These are phyloP conservation scores for Xylaria sp. DNA, from an alignment of 2,329 filamentous ascomycete species.

Conservation along the genomic window DNA sequence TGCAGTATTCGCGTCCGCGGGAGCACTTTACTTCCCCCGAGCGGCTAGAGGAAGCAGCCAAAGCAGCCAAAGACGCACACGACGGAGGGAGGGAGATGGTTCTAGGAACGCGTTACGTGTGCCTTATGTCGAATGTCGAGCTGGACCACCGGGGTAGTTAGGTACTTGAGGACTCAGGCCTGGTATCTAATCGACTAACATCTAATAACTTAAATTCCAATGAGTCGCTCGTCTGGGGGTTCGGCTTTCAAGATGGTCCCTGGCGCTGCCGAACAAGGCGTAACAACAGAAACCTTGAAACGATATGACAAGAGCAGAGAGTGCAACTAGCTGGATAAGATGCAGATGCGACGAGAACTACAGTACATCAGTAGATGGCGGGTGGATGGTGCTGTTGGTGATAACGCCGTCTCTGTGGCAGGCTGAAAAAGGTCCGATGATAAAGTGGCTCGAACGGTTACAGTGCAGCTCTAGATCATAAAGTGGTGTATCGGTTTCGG, in stretches of 20 bases:
- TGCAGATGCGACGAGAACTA: conserved; percentile 11
- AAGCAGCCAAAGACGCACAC: neutral
- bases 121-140: no score
- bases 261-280: no score
- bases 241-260: no score
- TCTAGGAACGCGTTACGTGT: no score
- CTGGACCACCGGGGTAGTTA: no score
- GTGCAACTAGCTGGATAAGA: no score
- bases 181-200: no score
- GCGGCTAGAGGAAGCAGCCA: neutral
- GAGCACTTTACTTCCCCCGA: neutral
- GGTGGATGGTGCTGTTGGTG: neutral
- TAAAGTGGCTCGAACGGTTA: neutral
- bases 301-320: no score
- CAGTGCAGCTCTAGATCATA: neutral
- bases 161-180: no score
- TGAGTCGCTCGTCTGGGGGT: no score
- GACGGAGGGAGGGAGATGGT: neutral
- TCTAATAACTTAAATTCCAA: no score
- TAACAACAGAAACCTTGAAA: no score
- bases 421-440: conserved; percentile 1
- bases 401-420: neutral
- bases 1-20: neutral
- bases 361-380: conserved; percentile 16
- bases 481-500: neutral